phyloP scores from a whole-genome alignment of 225 moss, liverwort and hornwort species.

The Lunularia cruciata region DNA sequence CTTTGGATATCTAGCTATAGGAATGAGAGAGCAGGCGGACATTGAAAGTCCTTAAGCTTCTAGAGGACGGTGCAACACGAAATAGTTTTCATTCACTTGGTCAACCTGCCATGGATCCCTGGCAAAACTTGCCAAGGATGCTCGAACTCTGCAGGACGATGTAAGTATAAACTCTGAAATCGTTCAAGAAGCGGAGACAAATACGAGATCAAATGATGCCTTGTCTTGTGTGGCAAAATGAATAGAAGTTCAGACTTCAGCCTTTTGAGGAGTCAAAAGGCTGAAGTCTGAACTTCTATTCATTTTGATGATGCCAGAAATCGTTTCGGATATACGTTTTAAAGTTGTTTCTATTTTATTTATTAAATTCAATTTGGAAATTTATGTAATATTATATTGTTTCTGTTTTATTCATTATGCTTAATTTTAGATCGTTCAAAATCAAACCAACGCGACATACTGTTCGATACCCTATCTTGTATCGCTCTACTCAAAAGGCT shows the following conservation, averaged over 20 bases:
- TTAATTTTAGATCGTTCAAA: no score
- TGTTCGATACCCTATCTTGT: no score
- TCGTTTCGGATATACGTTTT: conserved; percentile 19
- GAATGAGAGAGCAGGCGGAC: conserved; percentile 9
- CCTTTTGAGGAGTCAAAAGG: no score
- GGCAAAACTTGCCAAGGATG: conserved; percentile 13
- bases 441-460: no score
- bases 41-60: conserved; percentile 22
- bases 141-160: conserved; percentile 8
- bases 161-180: conserved; percentile 9
- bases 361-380: conserved; percentile 28
- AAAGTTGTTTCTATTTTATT: conserved; percentile 28
- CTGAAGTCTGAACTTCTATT: conserved; percentile 19
- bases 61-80: conserved; percentile 19
- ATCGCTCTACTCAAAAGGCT: no score
- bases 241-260: conserved; percentile 19
- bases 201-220: no score
- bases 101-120: conserved; percentile 11
- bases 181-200: no score
- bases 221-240: no score
- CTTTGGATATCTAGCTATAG: conserved; percentile 20
- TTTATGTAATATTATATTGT: conserved; percentile 24
- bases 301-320: conserved; percentile 20
- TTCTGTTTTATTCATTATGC: no score
- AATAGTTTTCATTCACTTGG: conserved; percentile 25